Conservation (phyloP, 352 stramenopile species). For the Peronospora farinosa region DNA sequence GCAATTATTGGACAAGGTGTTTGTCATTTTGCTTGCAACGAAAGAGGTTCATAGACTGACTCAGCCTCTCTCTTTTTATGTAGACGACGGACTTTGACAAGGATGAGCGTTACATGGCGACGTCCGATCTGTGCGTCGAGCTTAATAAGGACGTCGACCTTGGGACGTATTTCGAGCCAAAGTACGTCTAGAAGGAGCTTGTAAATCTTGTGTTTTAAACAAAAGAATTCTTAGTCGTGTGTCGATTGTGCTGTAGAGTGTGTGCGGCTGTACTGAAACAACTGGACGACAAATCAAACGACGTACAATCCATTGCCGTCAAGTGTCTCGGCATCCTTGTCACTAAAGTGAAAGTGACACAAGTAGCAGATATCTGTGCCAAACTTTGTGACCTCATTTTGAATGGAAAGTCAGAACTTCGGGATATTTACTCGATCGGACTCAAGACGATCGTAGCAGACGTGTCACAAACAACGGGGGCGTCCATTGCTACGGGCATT, state of each 20-base stretch:
- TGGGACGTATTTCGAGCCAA: constrained; percentile 72
- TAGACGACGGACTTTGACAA: constrained; percentile 90
- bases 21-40: background rate
- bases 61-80: constrained; percentile 1
- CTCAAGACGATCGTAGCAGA: constrained; percentile 95
- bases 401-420: constrained; percentile 92
- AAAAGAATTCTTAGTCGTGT: background rate
- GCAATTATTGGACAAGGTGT: constrained; percentile 76
- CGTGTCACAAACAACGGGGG: constrained; percentile 89
- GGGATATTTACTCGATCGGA: constrained; percentile 98
- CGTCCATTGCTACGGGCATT: constrained; percentile 68
- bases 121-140: constrained; percentile 95
- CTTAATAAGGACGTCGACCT: constrained; percentile 92
- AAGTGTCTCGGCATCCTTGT: constrained; percentile 93
- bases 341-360: constrained; percentile 92
- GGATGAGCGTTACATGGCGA: constrained; percentile 99
- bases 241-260: constrained; percentile 53
- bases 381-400: constrained; percentile 96
- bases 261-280: constrained; percentile 94
- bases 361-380: constrained; percentile 95
- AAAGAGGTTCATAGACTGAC: background rate
- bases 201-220: background rate
- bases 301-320: constrained; percentile 94
- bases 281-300: constrained; percentile 97
- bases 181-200: constrained; percentile 40